Conservation (phyloP, 1,284 basidiomycete genomes). For the Naganishia liquefaciens region DNA sequence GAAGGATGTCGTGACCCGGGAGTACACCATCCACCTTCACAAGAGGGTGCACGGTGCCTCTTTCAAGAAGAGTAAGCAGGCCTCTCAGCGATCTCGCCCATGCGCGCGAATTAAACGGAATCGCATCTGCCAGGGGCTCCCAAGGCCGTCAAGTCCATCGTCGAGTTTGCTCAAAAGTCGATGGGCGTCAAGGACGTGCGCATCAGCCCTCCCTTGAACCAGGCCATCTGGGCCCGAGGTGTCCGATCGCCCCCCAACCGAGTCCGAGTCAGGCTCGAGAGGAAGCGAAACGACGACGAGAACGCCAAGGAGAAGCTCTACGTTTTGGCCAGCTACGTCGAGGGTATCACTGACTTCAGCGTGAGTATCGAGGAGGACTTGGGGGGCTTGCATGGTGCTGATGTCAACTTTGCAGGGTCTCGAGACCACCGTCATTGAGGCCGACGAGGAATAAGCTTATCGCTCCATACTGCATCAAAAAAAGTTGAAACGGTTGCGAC, state of each 20-base stretch:
- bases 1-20: slow-evolving; percentile 92
- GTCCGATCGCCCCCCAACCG: slow-evolving; percentile 89
- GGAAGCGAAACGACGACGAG: slow-evolving; percentile 94
- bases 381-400: background rate
- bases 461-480: slow-evolving; percentile 21
- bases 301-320: slow-evolving; percentile 95
- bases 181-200: slow-evolving; percentile 94
- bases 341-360: slow-evolving; percentile 77
- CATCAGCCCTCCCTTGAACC: slow-evolving; percentile 89
- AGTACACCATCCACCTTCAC: slow-evolving; percentile 95
- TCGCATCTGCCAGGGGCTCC: slow-evolving; percentile 62
- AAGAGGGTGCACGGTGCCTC: slow-evolving; percentile 85
- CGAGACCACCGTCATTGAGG: slow-evolving; percentile 76
- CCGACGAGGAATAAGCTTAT: slow-evolving; percentile 56
- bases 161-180: slow-evolving; percentile 82
- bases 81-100: background rate
- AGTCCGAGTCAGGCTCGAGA: slow-evolving; percentile 86
- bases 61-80: slow-evolving; percentile 76
- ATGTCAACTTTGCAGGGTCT: slow-evolving; percentile 62
- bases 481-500: slow-evolving; percentile 28
- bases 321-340: slow-evolving; percentile 82
- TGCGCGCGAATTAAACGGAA: background rate
- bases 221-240: slow-evolving; percentile 78
- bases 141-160: slow-evolving; percentile 86
- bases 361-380: slow-evolving; percentile 53